Evolutionary conservation across 768 basidiomycete genomes (phyloP).

Genomic region (Lepiota brunneoincarnata): DNA sequence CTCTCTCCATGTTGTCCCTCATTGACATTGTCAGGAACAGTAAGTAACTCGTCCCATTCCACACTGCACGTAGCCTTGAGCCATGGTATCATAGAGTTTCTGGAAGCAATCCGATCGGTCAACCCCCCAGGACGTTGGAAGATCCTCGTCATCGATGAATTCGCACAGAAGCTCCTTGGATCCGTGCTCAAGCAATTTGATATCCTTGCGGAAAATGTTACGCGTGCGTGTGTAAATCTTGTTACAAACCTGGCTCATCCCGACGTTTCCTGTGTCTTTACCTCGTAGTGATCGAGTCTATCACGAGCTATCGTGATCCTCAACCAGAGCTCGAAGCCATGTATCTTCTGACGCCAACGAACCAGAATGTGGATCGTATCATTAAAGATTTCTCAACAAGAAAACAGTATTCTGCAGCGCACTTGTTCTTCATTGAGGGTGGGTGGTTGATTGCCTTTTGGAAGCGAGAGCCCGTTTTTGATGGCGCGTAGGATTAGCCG

Average conservation of each 20-base stretch:
- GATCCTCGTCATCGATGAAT: conserved; percentile 94
- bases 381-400: conserved; percentile 75
- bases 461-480: neutral
- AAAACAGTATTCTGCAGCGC: conserved; percentile 77
- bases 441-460: conserved; percentile 11
- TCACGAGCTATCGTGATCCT: conserved; percentile 77
- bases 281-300: conserved; percentile 85
- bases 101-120: conserved; percentile 84
- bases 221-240: conserved; percentile 55
- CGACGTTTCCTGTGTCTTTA: neutral
- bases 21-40: conserved; percentile 42
- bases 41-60: conserved; percentile 21
- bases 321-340: conserved; percentile 88
- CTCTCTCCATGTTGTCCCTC: conserved; percentile 34
- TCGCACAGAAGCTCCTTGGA: conserved; percentile 79
- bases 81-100: conserved; percentile 56
- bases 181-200: conserved; percentile 92
- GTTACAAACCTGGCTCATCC: neutral
- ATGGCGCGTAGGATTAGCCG: conserved; percentile 61
- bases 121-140: conserved; percentile 92
- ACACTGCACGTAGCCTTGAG: neutral
- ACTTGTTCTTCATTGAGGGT: conserved; percentile 94
- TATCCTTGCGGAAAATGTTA: conserved; percentile 94
- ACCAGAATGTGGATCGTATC: conserved; percentile 89
- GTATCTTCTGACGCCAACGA: conserved; percentile 93